Conservation (phyloP, 306 rosid genomes). For the Senna tora region DNA sequence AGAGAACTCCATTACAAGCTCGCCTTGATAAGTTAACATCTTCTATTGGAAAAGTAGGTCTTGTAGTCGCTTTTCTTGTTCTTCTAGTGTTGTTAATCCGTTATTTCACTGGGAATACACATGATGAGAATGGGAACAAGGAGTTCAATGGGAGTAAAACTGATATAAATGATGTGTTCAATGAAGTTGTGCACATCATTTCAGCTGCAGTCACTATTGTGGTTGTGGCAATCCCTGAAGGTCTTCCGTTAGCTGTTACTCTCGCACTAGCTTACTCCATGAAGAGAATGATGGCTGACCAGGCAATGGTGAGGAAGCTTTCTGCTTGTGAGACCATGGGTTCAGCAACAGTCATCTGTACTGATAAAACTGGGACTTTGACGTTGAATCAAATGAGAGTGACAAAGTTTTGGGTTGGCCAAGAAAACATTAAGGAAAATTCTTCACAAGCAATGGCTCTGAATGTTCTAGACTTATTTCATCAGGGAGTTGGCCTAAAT, state of each 20-base stretch:
- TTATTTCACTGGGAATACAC: constrained; percentile 3
- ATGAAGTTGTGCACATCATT: not conserved
- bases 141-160: constrained; percentile 2
- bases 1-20: not conserved
- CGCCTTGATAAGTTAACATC: constrained; percentile 11
- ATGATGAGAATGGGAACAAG: not conserved
- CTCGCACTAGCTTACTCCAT: constrained; percentile 6
- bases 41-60: not conserved
- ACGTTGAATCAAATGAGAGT: constrained; percentile 15
- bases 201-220: constrained; percentile 23
- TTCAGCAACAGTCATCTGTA: constrained; percentile 5
- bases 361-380: constrained; percentile 12
- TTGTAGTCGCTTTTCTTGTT: constrained; percentile 7
- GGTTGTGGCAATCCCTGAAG: constrained; percentile 29
- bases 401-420: not conserved
- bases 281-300: constrained; percentile 18
- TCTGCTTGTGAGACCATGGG: constrained; percentile 29
- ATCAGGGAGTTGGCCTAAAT: not conserved
- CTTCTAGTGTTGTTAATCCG: not conserved
- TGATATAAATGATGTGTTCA: not conserved
- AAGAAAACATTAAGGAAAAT: not conserved
- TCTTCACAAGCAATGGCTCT: not conserved
- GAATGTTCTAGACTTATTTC: not conserved
- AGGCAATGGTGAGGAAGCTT: constrained; percentile 17
- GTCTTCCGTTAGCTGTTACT: constrained; percentile 9